Conservation (phyloP, 768 basidiomycete species). For the Panellus pusillus region DNA sequence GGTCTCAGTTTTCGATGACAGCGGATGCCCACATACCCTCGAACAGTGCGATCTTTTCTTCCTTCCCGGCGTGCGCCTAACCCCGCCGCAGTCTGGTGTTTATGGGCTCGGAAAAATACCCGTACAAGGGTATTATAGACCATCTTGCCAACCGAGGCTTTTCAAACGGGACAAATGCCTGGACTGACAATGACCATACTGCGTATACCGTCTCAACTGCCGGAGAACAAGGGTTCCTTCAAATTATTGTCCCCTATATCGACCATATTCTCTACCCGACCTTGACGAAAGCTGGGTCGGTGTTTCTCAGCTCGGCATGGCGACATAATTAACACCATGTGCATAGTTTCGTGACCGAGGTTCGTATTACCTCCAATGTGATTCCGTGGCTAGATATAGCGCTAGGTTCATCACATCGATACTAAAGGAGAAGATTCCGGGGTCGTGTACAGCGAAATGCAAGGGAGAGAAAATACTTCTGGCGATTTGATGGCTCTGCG, state of each 20-base stretch:
- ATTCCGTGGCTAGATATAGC: slow-evolving; percentile 10
- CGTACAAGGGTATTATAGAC: slow-evolving; percentile 95
- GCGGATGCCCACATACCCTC: slow-evolving; percentile 92
- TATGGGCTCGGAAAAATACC: slow-evolving; percentile 87
- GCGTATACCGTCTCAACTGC: slow-evolving; percentile 96
- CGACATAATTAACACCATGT: slow-evolving; percentile 12
- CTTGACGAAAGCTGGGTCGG: slow-evolving; percentile 81
- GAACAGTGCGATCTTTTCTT: slow-evolving; percentile 69
- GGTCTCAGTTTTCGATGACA: slow-evolving; percentile 82
- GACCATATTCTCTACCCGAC: slow-evolving; percentile 98
- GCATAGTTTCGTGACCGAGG: slow-evolving; percentile 58
- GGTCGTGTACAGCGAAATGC: slow-evolving; percentile 97
- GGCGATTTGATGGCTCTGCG: slow-evolving; percentile 86
- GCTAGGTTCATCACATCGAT: slow-evolving; percentile 92
- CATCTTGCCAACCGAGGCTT: slow-evolving; percentile 93
- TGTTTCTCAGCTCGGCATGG: slow-evolving; percentile 22
- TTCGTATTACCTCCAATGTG: slow-evolving; percentile 26
- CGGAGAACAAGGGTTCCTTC: slow-evolving; percentile 88
- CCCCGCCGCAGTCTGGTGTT: slow-evolving; percentile 18
- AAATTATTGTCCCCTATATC: slow-evolving; percentile 81
- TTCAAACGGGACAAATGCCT: slow-evolving; percentile 90
- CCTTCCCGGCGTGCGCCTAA: neutral
- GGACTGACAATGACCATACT: slow-evolving; percentile 95
- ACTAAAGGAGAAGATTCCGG: slow-evolving; percentile 88
- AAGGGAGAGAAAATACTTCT: slow-evolving; percentile 91